Evolutionary conservation across 352 stramenopile species (phyloP).

Genomic region (Globisporangium nagaii): DNA sequence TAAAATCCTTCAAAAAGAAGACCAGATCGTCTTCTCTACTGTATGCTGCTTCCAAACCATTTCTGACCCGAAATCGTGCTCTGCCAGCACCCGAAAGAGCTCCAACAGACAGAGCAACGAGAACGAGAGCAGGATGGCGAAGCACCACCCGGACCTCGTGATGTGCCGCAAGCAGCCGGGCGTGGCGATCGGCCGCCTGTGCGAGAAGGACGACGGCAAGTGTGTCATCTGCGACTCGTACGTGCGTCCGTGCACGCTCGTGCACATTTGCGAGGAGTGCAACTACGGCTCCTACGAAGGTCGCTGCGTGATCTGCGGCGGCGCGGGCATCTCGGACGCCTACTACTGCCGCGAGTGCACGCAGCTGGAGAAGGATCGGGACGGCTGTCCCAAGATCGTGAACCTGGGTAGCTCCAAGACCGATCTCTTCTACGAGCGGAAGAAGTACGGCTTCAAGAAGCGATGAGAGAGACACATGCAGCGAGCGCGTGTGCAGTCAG

Average conservation of each 20-base stretch:
- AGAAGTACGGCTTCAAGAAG: constrained; percentile 96
- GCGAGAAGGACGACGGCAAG: constrained; percentile 99
- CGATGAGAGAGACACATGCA: no score
- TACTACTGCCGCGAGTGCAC: constrained; percentile 99
- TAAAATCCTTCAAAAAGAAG: no score
- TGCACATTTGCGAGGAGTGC: constrained; percentile 99
- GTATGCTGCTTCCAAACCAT: no score
- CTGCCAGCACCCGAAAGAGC: background rate
- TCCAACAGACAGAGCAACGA: background rate
- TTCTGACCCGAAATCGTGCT: background rate
- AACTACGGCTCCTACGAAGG: constrained; percentile 98
- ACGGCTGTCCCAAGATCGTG: constrained; percentile 99
- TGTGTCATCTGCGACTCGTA: constrained; percentile 99
- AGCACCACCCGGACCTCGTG: constrained; percentile 99
- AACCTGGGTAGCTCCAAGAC: constrained; percentile 95
- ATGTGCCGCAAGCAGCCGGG: constrained; percentile 99
- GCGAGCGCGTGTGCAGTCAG: no score
- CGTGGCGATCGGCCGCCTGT: constrained; percentile 95
- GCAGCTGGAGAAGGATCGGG: constrained; percentile 93
- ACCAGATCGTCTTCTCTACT: no score
- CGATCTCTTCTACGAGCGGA: constrained; percentile 99
- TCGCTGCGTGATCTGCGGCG: constrained; percentile 97
- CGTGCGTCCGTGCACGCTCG: constrained; percentile 95
- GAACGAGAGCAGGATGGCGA: constrained; percentile 88
- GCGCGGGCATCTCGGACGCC: constrained; percentile 96